phyloP scores from a whole-genome alignment of 2,329 filamentous ascomycete species.

The Penicillium sp. region DNA sequence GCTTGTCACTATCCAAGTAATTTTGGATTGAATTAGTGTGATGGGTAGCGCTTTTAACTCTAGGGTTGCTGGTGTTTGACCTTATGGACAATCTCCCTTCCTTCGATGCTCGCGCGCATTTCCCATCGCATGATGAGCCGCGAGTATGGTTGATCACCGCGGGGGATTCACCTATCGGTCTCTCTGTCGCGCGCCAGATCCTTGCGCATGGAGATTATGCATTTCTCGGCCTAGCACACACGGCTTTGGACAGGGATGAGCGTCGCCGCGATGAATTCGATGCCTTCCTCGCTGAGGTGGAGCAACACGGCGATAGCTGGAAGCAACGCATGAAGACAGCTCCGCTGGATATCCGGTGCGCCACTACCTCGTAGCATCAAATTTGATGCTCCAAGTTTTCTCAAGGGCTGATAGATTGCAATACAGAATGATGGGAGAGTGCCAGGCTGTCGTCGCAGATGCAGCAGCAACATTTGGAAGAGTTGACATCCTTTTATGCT shows the following conservation, averaged over 20 bases:
- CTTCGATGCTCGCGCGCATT: conserved; percentile 44
- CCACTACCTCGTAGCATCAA: neutral
- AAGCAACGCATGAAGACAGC: conserved; percentile 67
- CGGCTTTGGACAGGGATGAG: conserved; percentile 70
- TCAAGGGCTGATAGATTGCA: conserved; percentile 12
- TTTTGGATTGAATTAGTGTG: conserved; percentile 16
- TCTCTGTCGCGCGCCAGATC: conserved; percentile 74
- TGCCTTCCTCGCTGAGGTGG: conserved; percentile 64
- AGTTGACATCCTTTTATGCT: conserved; percentile 87
- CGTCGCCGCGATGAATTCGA: conserved; percentile 74
- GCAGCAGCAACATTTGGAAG: conserved; percentile 78
- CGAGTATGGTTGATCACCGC: conserved; percentile 92
- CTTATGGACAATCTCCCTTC: conserved; percentile 35
- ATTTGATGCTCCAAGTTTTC: neutral
- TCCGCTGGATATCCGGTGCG: conserved; percentile 55
- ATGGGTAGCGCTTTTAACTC: conserved; percentile 31
- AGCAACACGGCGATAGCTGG: conserved; percentile 70
- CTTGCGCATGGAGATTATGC: conserved; percentile 91
- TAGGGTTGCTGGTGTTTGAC: conserved; percentile 22
- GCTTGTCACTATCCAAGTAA: neutral
- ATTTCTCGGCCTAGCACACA: conserved; percentile 74
- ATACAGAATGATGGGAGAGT: conserved; percentile 60
- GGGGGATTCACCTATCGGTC: conserved; percentile 76
- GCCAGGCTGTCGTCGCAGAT: conserved; percentile 81
- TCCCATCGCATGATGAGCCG: conserved; percentile 62